Evolutionary conservation across 1,284 basidiomycete genomes (phyloP), one percentile per base, ranked within the genome.

Genomic region (Ceratobasidium sp.): DNA sequence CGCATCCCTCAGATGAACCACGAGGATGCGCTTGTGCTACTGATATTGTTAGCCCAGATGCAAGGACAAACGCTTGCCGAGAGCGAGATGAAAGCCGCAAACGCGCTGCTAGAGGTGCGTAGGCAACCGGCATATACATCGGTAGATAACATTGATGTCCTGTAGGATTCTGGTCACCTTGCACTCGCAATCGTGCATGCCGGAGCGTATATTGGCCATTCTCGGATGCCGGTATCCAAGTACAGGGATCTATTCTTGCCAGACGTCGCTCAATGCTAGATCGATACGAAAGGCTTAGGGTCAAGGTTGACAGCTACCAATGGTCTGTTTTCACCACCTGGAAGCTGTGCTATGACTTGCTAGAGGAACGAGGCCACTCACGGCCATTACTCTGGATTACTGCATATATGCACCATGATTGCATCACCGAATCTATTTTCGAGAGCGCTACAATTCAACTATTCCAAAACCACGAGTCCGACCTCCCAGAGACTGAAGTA

Each of bases 371-470:
- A 4, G 6, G 22, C 22, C 32, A 42, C 13, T 1, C 4, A 13
- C 15, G n/a, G n/a, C n/a, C n/a, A n/a, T n/a, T 65, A 15, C 27
- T 65, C 8, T 22, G 27, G 15, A 32, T 65, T 20, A 32, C 43
- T 12, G 49, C 62, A 10, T 53, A n/a, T 20, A 40, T 65, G 35
- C 47, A 65, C 25, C 35, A 40, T 20, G 12, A n/a, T 2, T 5
- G 17, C 3, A 65, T 65, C 20, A 40, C 47, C 10, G 34, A 53
- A 27, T 47, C 40, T 13, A 52, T 65, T n/a, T 65, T 65, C 32
- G 10, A n/a, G 20, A 47, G 62, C 12, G 62, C 49, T 15, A 12
- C 47, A 6, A 6, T 7, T 25, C 10, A 17, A n/a, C n/a, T n/a
- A 8, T 8, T 17, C 8, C 38, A 40, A 17, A 40, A 50, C 3